Percentiles rank a stretch among this genome's conserved stretches.
phyloP scores from a whole-genome alignment of 306 rosid species.

The Acacia melanoxylon region DNA sequence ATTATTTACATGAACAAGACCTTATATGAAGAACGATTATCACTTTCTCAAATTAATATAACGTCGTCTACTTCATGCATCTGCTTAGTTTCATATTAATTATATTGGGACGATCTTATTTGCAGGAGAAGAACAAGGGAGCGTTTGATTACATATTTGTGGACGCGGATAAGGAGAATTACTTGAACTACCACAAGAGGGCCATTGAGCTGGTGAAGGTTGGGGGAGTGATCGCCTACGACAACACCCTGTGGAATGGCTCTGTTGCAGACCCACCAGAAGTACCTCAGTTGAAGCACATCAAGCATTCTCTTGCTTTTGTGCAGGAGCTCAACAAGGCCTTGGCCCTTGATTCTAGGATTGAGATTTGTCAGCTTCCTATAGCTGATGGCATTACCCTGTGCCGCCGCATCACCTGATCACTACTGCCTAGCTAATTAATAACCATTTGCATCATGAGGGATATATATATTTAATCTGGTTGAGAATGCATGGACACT shows the following conservation, averaged over 20 bases:
- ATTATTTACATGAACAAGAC: too few species aligned
- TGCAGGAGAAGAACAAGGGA: constrained; percentile 69
- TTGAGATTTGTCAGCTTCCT: constrained; percentile 80
- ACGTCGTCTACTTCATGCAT: neutral
- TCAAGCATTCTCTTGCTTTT: constrained; percentile 70
- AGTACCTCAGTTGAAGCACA: constrained; percentile 71
- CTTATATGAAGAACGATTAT: neutral
- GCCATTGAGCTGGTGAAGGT: too few species aligned
- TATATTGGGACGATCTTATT: neutral
- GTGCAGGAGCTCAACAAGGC: constrained; percentile 85
- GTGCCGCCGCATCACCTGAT: constrained; percentile 65
- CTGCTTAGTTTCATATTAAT: neutral
- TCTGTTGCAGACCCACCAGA: constrained; percentile 49
- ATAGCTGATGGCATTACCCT: constrained; percentile 87
- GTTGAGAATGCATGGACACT: too few species aligned
- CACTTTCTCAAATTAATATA: neutral
- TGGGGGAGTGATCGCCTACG: too few species aligned
- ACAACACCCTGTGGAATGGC: too few species aligned
- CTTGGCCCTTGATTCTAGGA: constrained; percentile 76
- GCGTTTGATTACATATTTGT: too few species aligned
- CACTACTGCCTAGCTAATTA: neutral
- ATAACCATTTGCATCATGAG: too few species aligned
- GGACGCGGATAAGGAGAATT: too few species aligned
- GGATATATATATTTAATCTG: neutral
- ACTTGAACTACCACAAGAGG: too few species aligned